Conservation (phyloP, 192 early-diverging fungal species). For the Podila verticillata region DNA sequence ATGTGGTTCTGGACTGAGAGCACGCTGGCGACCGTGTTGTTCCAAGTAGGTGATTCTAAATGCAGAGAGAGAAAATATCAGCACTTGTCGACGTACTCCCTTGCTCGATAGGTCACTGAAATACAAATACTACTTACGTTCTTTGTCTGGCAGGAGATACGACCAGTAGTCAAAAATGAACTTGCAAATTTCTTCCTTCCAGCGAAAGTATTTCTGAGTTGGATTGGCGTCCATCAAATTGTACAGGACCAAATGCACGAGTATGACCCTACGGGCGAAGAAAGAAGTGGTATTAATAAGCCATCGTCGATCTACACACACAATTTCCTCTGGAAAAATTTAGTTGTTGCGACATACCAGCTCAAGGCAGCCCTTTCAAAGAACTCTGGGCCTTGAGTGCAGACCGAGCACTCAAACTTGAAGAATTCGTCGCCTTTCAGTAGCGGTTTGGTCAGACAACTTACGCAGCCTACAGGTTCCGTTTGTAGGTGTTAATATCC, state of each 20-base stretch:
- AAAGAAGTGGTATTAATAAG: neutral
- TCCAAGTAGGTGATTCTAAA: conserved; percentile 80
- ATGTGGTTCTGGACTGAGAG: conserved; percentile 80
- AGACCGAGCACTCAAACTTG: conserved; percentile 80
- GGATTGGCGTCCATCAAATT: conserved; percentile 72
- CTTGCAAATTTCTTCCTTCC: conserved; percentile 83
- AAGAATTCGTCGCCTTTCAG: conserved; percentile 81
- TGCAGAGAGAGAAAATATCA: neutral
- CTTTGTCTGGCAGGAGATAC: conserved; percentile 71
- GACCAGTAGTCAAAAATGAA: conserved; percentile 84
- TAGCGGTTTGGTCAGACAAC: conserved; percentile 62
- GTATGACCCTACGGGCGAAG: conserved; percentile 42
- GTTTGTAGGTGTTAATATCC: no score
- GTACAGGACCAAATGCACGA: conserved; percentile 81
- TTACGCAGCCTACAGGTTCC: conserved; percentile 66
- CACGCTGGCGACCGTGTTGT: conserved; percentile 86
- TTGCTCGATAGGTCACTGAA: neutral
- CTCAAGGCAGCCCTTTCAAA: conserved; percentile 76
- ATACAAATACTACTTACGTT: conserved; percentile 58
- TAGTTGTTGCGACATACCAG: conserved; percentile 55
- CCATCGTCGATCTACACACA: no score
- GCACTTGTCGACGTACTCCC: neutral
- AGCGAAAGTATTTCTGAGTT: conserved; percentile 75
- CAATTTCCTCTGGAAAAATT: no score
- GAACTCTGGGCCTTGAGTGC: conserved; percentile 67